Percentiles rank a stretch among this genome's conserved stretches.
Evolutionary conservation across 768 basidiomycete species (phyloP).

Genomic region (Hebeloma cylindrosporum): DNA sequence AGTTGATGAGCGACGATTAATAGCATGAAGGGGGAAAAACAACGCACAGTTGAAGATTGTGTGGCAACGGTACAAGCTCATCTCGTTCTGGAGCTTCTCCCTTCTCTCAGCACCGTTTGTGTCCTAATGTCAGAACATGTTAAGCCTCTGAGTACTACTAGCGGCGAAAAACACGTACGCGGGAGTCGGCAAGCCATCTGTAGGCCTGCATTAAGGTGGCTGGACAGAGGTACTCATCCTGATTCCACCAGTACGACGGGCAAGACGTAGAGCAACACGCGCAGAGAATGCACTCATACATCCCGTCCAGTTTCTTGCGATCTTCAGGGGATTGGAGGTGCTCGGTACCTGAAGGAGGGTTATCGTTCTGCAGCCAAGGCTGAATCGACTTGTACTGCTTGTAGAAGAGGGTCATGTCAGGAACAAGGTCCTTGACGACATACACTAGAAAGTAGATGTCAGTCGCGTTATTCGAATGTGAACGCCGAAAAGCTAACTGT

Average conservation of each 20-base stretch:
- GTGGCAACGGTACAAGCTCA: conserved; percentile 97
- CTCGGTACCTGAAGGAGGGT: conserved; percentile 73
- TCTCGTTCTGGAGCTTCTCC: conserved; percentile 91
- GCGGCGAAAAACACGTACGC: conserved; percentile 48
- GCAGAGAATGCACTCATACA: conserved; percentile 97
- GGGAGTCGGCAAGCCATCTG: conserved; percentile 96
- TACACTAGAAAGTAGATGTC: conserved; percentile 64
- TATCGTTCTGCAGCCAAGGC: conserved; percentile 93
- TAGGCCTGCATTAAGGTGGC: conserved; percentile 97
- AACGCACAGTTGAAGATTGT: conserved; percentile 96
- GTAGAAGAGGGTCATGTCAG: conserved; percentile 89
- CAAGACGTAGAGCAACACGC: conserved; percentile 98
- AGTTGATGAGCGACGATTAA: no score
- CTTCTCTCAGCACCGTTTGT: conserved; percentile 74
- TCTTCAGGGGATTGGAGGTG: conserved; percentile 90
- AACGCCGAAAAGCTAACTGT: conserved; percentile 73
- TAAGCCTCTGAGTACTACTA: neutral
- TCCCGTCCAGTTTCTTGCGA: conserved; percentile 91
- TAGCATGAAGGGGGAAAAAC: no score
- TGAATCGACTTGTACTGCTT: conserved; percentile 99
- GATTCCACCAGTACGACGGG: conserved; percentile 99
- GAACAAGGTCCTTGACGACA: conserved; percentile 97
- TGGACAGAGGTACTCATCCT: conserved; percentile 96
- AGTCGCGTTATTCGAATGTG: neutral
- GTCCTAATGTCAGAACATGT: conserved; percentile 49